Evolutionary conservation across 306 rosid species (phyloP).

Genomic region (Leucaena leucocephala): DNA sequence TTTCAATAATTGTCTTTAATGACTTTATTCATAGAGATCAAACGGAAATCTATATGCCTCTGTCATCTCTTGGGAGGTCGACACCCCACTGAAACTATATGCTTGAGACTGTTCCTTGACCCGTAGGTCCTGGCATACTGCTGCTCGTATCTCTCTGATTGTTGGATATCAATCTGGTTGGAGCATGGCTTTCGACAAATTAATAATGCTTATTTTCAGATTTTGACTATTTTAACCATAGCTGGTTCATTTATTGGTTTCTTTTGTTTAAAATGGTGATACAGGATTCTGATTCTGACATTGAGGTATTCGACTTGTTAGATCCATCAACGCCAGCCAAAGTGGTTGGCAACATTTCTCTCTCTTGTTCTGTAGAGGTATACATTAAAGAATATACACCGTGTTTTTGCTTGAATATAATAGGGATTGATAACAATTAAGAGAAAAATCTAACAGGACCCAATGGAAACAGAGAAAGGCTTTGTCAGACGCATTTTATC

Average conservation of each 20-base stretch:
- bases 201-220: background rate
- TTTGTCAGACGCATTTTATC: constrained; percentile 92
- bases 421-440: constrained; percentile 36
- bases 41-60: background rate
- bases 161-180: background rate
- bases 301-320: constrained; percentile 58
- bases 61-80: background rate
- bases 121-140: background rate
- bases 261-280: constrained; percentile 33
- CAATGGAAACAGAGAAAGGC: constrained; percentile 79
- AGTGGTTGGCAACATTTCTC: constrained; percentile 71
- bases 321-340: constrained; percentile 71
- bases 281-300: constrained; percentile 68
- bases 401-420: constrained; percentile 27
- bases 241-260: constrained; percentile 20
- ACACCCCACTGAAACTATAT: background rate
- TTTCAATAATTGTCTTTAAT: background rate
- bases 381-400: constrained; percentile 23
- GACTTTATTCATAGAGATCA: background rate
- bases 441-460: constrained; percentile 67
- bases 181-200: background rate
- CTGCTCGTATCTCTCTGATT: background rate
- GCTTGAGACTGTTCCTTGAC: background rate
- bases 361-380: constrained; percentile 90
- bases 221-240: background rate